phyloP scores from a whole-genome alignment of 345 rosid genomes.

The Orychophragmus violaceus region DNA sequence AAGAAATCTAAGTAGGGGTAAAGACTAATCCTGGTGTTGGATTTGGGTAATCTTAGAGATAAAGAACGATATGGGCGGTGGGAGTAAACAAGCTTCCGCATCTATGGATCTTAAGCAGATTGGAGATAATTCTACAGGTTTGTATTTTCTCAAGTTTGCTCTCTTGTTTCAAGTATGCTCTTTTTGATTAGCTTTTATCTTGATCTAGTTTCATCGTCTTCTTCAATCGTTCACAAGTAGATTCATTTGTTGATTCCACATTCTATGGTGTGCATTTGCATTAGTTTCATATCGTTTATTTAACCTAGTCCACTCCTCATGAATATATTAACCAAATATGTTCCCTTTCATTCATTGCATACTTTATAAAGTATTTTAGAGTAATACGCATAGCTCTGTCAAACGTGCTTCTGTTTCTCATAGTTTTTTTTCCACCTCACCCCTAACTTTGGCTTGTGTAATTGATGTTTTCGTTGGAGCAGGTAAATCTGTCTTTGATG shows the following conservation, averaged over 20 bases:
- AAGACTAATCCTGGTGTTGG: not conserved
- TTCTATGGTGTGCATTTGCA: not conserved
- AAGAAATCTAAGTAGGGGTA: not conserved
- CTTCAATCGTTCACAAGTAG: no score
- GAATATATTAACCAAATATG: no score
- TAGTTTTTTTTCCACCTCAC: not conserved
- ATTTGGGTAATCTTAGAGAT: constrained; percentile 14
- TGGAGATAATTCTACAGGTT: constrained; percentile 52
- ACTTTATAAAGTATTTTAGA: not conserved
- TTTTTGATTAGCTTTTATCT: not conserved
- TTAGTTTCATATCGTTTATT: not conserved
- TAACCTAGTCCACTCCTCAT: no score
- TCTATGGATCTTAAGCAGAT: constrained; percentile 38
- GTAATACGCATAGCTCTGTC: not conserved
- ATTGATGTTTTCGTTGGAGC: not conserved
- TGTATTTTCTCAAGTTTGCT: not conserved
- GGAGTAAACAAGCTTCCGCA: constrained; percentile 26
- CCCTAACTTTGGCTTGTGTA: not conserved
- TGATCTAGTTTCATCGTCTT: no score
- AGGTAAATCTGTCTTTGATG: not conserved
- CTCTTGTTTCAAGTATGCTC: not conserved
- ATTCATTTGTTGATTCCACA: no score
- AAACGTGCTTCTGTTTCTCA: not conserved
- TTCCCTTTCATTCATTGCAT: not conserved
- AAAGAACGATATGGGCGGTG: constrained; percentile 36